A percentile compares a stretch with the other conserved stretches of the same genome.
These are phyloP conservation scores for Lipomyces lipofer DNA, from an alignment of 805 yeast species.

Conservation along the genomic window DNA sequence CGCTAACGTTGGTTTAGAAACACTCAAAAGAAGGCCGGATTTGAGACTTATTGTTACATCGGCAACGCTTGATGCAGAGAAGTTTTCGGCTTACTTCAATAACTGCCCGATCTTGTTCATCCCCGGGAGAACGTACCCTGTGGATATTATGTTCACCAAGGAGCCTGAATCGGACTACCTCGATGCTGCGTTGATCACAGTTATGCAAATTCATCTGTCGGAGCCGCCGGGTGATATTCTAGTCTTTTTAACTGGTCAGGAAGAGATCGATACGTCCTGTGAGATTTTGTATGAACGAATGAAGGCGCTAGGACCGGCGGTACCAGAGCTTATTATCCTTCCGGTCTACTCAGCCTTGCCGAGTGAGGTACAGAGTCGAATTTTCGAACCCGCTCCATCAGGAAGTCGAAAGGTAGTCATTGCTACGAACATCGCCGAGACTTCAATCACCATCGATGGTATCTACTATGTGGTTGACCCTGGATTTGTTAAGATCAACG, in stretches of 20 bases:
- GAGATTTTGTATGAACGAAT: constrained; percentile 68
- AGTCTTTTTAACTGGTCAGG: constrained; percentile 93
- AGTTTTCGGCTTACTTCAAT: constrained; percentile 77
- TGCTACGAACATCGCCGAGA: constrained; percentile 97
- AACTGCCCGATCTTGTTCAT: constrained; percentile 83
- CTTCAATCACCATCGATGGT: constrained; percentile 96
- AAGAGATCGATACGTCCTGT: constrained; percentile 86
- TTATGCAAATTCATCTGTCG: constrained; percentile 78
- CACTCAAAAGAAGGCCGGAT: constrained; percentile 62
- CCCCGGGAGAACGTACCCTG: constrained; percentile 94
- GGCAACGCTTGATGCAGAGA: constrained; percentile 90
- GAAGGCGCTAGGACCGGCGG: constrained; percentile 60
- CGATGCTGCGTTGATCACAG: constrained; percentile 84
- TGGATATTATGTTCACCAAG: constrained; percentile 75
- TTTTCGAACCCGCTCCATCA: constrained; percentile 85
- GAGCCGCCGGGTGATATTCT: constrained; percentile 78
- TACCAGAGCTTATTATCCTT: constrained; percentile 64
- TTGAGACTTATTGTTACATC: constrained; percentile 80
- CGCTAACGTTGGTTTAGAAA: constrained; percentile 37
- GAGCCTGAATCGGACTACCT: constrained; percentile 90
- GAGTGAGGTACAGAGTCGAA: constrained; percentile 72
- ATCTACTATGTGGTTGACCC: constrained; percentile 91
- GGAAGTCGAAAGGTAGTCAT: constrained; percentile 80
- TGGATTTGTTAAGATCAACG: constrained; percentile 90
- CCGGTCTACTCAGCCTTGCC: constrained; percentile 94